Conservation (phyloP, 2,329 filamentous ascomycete genomes). For the Penicillium freii region DNA sequence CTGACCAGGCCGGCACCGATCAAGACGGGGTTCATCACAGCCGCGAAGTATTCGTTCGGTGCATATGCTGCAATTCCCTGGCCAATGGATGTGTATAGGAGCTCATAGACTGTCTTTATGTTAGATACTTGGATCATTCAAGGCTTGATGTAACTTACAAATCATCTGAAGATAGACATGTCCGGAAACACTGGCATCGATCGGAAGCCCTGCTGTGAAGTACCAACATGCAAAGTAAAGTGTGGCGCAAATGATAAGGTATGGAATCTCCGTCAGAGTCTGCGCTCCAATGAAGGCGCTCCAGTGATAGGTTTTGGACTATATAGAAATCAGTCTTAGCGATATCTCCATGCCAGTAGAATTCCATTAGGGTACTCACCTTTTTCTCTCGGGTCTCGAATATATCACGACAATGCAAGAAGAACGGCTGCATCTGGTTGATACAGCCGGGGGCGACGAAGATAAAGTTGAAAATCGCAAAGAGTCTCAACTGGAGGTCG, state of each 20-base stretch:
- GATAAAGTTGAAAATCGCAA: conserved; percentile 63
- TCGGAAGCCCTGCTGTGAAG: conserved; percentile 53
- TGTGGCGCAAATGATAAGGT: conserved; percentile 46
- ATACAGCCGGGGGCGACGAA: conserved; percentile 60
- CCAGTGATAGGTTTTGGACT: conserved; percentile 61
- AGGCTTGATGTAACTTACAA: conserved; percentile 22
- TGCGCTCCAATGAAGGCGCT: conserved; percentile 57
- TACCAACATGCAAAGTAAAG: conserved; percentile 57
- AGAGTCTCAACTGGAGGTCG: conserved; percentile 56
- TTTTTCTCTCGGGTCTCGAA: conserved; percentile 61
- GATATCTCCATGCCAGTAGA: not conserved
- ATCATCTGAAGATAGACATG: conserved; percentile 44
- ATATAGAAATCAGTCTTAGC: not conserved
- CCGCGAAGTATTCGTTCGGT: conserved; percentile 60
- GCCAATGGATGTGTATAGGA: conserved; percentile 46
- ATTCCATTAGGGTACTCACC: conserved; percentile 11
- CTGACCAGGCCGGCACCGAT: conserved; percentile 46
- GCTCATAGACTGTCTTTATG: conserved; percentile 39
- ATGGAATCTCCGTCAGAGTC: conserved; percentile 49
- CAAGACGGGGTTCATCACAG: conserved; percentile 57
- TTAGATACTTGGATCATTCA: not conserved
- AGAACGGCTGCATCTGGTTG: conserved; percentile 59
- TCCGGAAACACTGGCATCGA: conserved; percentile 32
- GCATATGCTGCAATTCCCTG: conserved; percentile 59
- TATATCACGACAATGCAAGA: conserved; percentile 57